phyloP scores from a whole-genome alignment of 768 basidiomycete genomes.

The Auricularia cornea region DNA sequence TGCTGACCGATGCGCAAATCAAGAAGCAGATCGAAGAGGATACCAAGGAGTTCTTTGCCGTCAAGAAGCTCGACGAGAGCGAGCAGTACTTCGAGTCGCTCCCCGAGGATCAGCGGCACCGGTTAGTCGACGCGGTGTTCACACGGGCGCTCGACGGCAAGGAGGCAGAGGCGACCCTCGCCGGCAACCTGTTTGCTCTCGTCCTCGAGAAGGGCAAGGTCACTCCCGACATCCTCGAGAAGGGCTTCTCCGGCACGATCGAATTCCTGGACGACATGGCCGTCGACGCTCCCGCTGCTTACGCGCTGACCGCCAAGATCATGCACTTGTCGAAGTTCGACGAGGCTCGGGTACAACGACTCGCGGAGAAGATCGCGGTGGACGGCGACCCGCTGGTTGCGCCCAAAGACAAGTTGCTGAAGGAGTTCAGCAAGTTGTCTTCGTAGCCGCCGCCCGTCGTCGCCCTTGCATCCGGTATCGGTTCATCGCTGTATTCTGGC shows the following conservation, averaged over 20 bases:
- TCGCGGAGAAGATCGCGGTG: slow-evolving; percentile 25
- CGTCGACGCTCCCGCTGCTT: slow-evolving; percentile 85
- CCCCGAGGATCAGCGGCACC: slow-evolving; percentile 51
- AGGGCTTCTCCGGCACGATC: slow-evolving; percentile 59
- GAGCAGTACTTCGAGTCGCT: slow-evolving; percentile 77
- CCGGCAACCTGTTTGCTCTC: slow-evolving; percentile 63
- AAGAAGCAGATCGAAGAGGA: slow-evolving; percentile 74
- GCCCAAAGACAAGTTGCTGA: slow-evolving; percentile 28
- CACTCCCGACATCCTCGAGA: slow-evolving; percentile 54
- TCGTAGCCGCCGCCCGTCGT: background rate
- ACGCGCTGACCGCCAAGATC: slow-evolving; percentile 64
- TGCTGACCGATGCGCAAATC: slow-evolving; percentile 58
- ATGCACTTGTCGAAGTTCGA: slow-evolving; percentile 55
- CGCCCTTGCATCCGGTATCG: background rate
- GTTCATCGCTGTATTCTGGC: too few species aligned
- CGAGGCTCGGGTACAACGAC: slow-evolving; percentile 36
- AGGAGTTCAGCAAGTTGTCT: slow-evolving; percentile 11
- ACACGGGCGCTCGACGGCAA: slow-evolving; percentile 72
- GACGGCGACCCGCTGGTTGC: slow-evolving; percentile 25
- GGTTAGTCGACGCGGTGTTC: slow-evolving; percentile 69
- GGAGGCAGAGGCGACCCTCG: slow-evolving; percentile 68
- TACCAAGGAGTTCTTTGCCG: slow-evolving; percentile 76
- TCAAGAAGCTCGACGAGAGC: slow-evolving; percentile 80
- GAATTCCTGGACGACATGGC: slow-evolving; percentile 83
- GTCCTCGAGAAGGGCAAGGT: slow-evolving; percentile 54